Evolutionary conservation across 2,329 filamentous ascomycete species (phyloP), one percentile per base, ranked within the genome.

Genomic region (Rutstroemia sp.): DNA sequence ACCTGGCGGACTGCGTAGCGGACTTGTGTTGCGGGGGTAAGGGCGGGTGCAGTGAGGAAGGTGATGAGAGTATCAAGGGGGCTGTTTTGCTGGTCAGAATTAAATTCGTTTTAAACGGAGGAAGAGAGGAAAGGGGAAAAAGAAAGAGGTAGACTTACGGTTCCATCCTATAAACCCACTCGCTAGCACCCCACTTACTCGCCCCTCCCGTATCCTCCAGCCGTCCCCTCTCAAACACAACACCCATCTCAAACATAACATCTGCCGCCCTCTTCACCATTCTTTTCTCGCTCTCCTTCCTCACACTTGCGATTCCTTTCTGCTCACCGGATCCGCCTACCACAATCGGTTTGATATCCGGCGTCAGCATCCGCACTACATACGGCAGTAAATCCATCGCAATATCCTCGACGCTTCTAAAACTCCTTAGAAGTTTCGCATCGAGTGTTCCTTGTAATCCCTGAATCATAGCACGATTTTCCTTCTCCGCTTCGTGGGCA

Each of bases 1-100:
- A 96, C 92, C 70, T 96, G 92, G 21, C 94, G 85, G 5, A 99
- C 87, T 1, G 92, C 92, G 67, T 90, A 99, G n/a, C 94, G 83
- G 0, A 89, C 89, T 0, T 89, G 90, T 0, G 83, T 84, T 2
- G 81, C 80, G 39, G 78, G 74, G 16, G 81, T 73, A 4, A 78
- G 73, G 2, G 68, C 73, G 4, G 82, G 74, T 2, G 79, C 81
- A 0, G 89, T 89, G 63, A 89, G 84, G 64, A 89, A 97, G 0
- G 80, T 79, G 1, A 87, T 79, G 0, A 97, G 78, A 8, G 80
- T 77, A 71, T 99, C 94, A n/a, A 99, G 78, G 0, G 83, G 77
- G 1, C 30, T 34, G 30, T 9, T 34, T 34, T 12, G 9, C 4
- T 34, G 30, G 30, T 34, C 12, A 34, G 30, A 12, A 34, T 34